These are phyloP conservation scores for Syzygium aqueum DNA, from an alignment of 345 rosid species.

Conservation along the genomic window DNA sequence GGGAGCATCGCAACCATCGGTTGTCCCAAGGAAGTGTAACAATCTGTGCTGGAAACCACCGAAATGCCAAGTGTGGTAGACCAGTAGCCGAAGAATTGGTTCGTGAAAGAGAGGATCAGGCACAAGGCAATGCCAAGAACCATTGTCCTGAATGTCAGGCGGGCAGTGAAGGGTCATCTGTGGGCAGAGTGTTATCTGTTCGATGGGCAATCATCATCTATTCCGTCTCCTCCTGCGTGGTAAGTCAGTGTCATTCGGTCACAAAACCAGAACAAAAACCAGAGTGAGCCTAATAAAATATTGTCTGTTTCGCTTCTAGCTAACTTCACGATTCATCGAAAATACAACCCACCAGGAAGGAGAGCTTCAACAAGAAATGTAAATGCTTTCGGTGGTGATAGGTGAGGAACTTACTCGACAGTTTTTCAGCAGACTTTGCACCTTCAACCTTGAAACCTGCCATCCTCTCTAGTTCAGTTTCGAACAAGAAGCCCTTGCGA, in stretches of 20 bases:
- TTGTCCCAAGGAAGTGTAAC: slow-evolving; percentile 29
- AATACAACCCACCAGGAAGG: not conserved
- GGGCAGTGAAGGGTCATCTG: slow-evolving; percentile 36
- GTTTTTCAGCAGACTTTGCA: not conserved
- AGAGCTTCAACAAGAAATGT: not conserved
- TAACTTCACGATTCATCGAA: not conserved
- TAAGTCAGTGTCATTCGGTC: not conserved
- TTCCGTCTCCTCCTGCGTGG: slow-evolving; percentile 12
- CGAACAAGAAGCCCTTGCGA: not conserved
- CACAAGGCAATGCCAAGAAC: slow-evolving; percentile 31
- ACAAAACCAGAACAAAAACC: not conserved
- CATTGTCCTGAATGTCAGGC: slow-evolving; percentile 57
- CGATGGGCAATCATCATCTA: slow-evolving; percentile 40
- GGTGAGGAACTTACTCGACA: not conserved
- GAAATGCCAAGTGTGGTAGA: slow-evolving; percentile 24
- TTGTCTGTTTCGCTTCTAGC: not conserved
- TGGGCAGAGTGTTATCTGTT: slow-evolving; percentile 41
- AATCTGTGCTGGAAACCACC: slow-evolving; percentile 36
- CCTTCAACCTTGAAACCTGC: not conserved
- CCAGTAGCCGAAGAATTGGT: slow-evolving; percentile 42
- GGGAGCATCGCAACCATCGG: slow-evolving; percentile 47
- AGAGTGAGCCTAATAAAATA: not conserved
- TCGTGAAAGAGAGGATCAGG: slow-evolving; percentile 36
- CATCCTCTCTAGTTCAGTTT: not conserved
- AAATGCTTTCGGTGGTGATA: not conserved